These are phyloP conservation scores for Zarea fungicola DNA, from an alignment of 2,329 filamentous ascomycete species.

Conservation along the genomic window DNA sequence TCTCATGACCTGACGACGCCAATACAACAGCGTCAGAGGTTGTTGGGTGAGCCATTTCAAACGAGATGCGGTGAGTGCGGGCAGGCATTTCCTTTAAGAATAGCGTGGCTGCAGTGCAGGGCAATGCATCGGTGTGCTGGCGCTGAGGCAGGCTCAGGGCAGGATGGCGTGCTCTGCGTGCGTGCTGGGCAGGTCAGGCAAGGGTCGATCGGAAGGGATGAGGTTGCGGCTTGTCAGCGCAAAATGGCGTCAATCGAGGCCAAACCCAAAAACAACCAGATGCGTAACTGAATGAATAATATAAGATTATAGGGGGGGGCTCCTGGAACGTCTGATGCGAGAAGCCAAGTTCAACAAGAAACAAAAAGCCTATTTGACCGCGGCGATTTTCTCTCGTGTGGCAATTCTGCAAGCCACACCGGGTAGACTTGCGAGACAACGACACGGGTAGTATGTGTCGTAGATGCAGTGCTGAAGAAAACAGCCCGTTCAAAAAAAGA, in stretches of 20 bases:
- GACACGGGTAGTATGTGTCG: not conserved
- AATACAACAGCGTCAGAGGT: slow-evolving; percentile 4
- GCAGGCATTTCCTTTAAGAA: slow-evolving; percentile 8
- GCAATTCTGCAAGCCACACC: too few species aligned
- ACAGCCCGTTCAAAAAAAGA: too few species aligned
- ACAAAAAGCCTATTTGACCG: not conserved
- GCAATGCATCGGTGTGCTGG: slow-evolving; percentile 9
- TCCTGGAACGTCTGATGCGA: slow-evolving; percentile 2
- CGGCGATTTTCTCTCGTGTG: too few species aligned
- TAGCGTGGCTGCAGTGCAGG: slow-evolving; percentile 9
- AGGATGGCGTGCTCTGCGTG: slow-evolving; percentile 13
- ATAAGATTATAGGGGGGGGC: not conserved
- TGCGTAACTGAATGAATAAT: not conserved
- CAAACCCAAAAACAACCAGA: not conserved
- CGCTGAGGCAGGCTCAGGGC: slow-evolving; percentile 8
- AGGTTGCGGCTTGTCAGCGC: slow-evolving; percentile 10
- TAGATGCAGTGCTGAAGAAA: slow-evolving; percentile 9
- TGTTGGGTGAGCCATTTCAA: slow-evolving; percentile 8
- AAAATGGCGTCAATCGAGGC: slow-evolving; percentile 8
- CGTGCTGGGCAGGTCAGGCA: not conserved
- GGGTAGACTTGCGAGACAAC: slow-evolving; percentile 5
- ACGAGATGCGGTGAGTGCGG: slow-evolving; percentile 5
- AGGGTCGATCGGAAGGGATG: too few species aligned
- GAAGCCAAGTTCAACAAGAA: not conserved
- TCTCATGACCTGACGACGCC: slow-evolving; percentile 5